Percentiles rank a stretch among this genome's conserved stretches.
phyloP scores from a whole-genome alignment of 106 monocot genomes.

The Agapanthus africanus region DNA sequence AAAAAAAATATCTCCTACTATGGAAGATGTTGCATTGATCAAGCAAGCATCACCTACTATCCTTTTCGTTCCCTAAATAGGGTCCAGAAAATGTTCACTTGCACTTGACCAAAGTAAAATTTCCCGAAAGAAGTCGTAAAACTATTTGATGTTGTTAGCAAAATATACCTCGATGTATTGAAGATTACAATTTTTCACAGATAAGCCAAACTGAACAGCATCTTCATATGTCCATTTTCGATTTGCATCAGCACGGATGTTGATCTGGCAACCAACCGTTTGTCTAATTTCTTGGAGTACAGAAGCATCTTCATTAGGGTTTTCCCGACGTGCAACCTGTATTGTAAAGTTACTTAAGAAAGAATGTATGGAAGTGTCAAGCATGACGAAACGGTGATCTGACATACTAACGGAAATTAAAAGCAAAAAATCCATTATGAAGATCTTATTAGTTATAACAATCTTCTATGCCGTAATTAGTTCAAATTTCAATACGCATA shows the following conservation, averaged over 20 bases:
- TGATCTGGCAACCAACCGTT: slow-evolving; percentile 49
- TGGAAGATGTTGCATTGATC: neutral
- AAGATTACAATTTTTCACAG: slow-evolving; percentile 43
- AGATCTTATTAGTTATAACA: neutral
- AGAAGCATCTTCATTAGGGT: slow-evolving; percentile 69
- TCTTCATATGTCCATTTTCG: slow-evolving; percentile 73
- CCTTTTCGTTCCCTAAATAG: neutral
- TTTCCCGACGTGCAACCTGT: slow-evolving; percentile 84
- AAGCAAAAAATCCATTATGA: neutral
- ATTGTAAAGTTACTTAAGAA: neutral
- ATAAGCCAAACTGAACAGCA: slow-evolving; percentile 66
- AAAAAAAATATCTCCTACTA: neutral
- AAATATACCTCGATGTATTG: slow-evolving; percentile 86
- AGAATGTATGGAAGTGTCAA: neutral
- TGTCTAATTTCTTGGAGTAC: slow-evolving; percentile 68
- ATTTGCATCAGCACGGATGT: slow-evolving; percentile 93
- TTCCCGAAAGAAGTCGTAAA: neutral
- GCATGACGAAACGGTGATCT: neutral
- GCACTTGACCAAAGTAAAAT: neutral
- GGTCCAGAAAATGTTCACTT: neutral
- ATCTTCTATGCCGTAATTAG: neutral
- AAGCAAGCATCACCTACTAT: neutral
- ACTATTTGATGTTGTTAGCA: neutral
- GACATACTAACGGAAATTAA: neutral
- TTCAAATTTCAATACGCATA: too few species aligned